Base-by-base conservation (phyloP, 176 grass and related monocot genomes). In the Juncus effusus region DNA sequence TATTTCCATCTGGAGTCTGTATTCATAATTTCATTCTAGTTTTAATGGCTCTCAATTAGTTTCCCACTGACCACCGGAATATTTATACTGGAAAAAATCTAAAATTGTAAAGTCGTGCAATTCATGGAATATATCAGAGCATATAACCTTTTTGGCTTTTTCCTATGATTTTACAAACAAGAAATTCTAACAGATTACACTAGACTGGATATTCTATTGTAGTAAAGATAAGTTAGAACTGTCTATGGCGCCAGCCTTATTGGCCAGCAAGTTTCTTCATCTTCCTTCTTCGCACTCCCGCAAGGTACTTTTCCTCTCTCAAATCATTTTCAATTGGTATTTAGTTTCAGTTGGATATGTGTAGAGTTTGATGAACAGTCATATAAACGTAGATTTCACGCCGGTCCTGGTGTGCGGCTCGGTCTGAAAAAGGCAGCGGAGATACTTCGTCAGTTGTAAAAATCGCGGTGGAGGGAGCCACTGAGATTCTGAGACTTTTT, bases 401-500 rank as follows among this genome's bases (percentile, higher is more conserved):
- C 12, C 56, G 54, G 37, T 57, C 74, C 19, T 36, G 44, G 7
- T 78, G 75, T 60, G 51, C 68, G 7, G 56, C 68, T 42, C 28
- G 62, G 16, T 59, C 45, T 13, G 13, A 13, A 7, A 72, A 62
- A 8, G 51, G 53, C 11, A 51, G 42, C 13, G 16, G 7, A 39
- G 62, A 59, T 42, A 38, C 74, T 72, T 37, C 75, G 56, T 68
- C 81, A 13, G 69, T 72, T 10, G 50, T 83, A 4, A 66, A 78
- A 38, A 42, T 83, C 35, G 69, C 61, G 12, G 56, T 83, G 6
- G 68, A 60, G 13, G 75, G 81, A 13, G 60, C 84, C 67, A 97
- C 93, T 0, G 88, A 97, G 80, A 77, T 92, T 16, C 73, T 89
- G 74, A 60, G 88, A 59, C 40, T 67, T 11, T 42, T 96, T 13